A percentile compares a stretch with the other conserved stretches of the same genome.
Conservation (phyloP, 225 moss, liverwort and hornwort species). For the Straminergon stramineum region DNA sequence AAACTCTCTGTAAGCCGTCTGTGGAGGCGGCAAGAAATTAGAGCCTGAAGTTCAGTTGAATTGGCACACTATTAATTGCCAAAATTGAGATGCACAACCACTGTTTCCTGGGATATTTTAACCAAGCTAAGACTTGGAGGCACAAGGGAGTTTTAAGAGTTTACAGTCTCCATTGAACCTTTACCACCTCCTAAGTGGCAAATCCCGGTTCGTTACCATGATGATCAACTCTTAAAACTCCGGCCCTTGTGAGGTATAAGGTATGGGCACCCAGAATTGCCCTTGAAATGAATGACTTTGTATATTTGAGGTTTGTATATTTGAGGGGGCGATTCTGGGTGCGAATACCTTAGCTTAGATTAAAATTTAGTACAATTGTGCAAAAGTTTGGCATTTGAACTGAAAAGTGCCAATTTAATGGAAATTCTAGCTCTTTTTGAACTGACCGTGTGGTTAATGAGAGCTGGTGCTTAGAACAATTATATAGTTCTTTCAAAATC, state of each 20-base stretch:
- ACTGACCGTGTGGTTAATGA: not conserved
- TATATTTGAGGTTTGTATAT: no score
- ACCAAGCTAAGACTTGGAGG: not conserved
- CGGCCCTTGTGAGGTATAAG: not conserved
- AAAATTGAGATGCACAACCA: not conserved
- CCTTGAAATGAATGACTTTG: not conserved
- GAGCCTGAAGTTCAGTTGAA: not conserved
- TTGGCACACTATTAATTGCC: not conserved
- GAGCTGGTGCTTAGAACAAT: not conserved
- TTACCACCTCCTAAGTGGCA: not conserved
- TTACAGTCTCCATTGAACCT: not conserved
- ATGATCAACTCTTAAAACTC: not conserved
- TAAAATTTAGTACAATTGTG: not conserved
- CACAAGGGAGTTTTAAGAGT: not conserved
- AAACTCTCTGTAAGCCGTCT: constrained; percentile 64
- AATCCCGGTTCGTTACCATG: not conserved
- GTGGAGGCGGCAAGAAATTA: not conserved
- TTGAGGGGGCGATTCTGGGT: not conserved
- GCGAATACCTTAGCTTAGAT: not conserved
- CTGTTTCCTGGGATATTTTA: not conserved
- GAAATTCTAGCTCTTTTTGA: not conserved
- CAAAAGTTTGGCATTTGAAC: not conserved
- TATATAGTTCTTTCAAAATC: not conserved
- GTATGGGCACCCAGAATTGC: not conserved
- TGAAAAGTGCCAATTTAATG: not conserved